Evolutionary conservation across 2,329 filamentous ascomycete genomes (phyloP).

Genomic region (Botrytis cinerea): DNA sequence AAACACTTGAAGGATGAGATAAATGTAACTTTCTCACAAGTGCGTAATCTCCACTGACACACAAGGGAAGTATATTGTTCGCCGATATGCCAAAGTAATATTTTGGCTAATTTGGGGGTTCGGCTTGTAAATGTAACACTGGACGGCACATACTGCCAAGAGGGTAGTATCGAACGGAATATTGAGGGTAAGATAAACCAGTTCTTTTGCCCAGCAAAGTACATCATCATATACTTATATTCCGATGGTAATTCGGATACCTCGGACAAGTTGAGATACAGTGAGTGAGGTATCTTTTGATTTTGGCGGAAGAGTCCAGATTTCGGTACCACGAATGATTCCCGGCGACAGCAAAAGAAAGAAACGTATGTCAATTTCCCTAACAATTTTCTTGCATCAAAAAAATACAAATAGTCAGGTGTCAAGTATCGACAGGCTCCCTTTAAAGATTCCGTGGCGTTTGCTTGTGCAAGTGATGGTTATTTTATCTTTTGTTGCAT

Average conservation of each 20-base stretch:
- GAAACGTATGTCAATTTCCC: not conserved
- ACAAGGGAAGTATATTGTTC: not conserved
- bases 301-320: not conserved
- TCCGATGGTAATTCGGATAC: not conserved
- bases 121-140: not conserved
- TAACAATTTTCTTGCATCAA: not conserved
- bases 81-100: not conserved
- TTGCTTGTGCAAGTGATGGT: constrained; percentile 10
- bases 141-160: not conserved
- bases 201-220: not conserved
- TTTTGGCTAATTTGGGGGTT: not conserved
- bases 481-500: constrained; percentile 18
- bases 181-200: not conserved
- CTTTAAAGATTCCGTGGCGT: not conserved
- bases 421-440: not conserved
- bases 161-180: not conserved
- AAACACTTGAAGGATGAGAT: not conserved
- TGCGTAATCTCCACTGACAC: not conserved
- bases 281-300: not conserved
- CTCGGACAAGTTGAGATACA: not conserved
- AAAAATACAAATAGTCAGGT: not conserved
- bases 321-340: not conserved
- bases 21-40: not conserved
- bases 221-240: constrained; percentile 2
- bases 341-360: constrained; percentile 8